A percentile compares a stretch with the other conserved stretches of the same genome.
These are phyloP conservation scores for Yamadazyma takamatsuzukensis DNA, from an alignment of 805 yeast genomes.

Conservation along the genomic window DNA sequence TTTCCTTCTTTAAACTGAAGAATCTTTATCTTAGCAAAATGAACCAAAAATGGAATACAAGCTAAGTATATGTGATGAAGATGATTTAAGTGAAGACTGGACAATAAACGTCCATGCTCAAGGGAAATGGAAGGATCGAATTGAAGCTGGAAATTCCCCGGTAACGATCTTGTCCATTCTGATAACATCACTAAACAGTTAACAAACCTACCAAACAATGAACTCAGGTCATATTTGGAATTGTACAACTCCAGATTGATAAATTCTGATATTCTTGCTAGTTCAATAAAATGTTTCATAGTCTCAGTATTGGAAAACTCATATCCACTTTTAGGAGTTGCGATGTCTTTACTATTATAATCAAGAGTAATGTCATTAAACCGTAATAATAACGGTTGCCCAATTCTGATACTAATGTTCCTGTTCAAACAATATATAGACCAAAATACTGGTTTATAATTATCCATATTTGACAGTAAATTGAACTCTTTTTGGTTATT, in stretches of 20 bases:
- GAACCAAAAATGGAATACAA: conserved; percentile 21
- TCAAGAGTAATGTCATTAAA: conserved; percentile 16
- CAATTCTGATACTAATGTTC: conserved; percentile 20
- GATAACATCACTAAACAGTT: conserved; percentile 14
- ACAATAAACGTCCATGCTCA: conserved; percentile 16
- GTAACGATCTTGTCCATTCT: conserved; percentile 21
- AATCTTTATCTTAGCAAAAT: conserved; percentile 18
- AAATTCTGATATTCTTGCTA: conserved; percentile 23
- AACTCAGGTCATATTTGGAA: conserved; percentile 11
- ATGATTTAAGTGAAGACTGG: conserved; percentile 25
- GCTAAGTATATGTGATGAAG: conserved; percentile 25
- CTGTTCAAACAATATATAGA: conserved; percentile 24
- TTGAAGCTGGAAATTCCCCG: conserved; percentile 15
- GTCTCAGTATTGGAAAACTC: conserved; percentile 3
- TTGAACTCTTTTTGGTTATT: conserved; percentile 2
- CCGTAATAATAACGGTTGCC: conserved; percentile 20
- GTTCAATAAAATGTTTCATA: conserved; percentile 17
- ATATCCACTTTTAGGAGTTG: conserved; percentile 1
- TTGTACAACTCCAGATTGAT: conserved; percentile 20
- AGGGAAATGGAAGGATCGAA: conserved; percentile 9
- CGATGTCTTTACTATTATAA: background rate
- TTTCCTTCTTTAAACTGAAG: conserved; percentile 7
- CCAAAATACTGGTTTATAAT: conserved; percentile 20
- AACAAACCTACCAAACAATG: too few relatives aligned
- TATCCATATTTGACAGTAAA: conserved; percentile 4